phyloP scores from a whole-genome alignment of 192 early-diverging fungal species.

The Coemansia sp. region DNA sequence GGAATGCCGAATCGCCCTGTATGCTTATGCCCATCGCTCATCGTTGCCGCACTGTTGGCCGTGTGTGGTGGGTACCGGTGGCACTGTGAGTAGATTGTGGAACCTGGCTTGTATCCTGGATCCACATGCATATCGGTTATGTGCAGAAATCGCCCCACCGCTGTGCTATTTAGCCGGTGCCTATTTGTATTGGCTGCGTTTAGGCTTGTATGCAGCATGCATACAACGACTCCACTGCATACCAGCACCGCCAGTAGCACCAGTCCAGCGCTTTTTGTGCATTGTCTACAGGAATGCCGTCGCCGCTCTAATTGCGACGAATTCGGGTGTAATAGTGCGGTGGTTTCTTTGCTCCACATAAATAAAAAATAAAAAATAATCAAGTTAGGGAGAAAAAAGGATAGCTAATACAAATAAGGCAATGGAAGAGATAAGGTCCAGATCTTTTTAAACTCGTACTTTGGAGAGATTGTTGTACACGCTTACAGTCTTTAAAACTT shows the following conservation, averaged over 20 bases:
- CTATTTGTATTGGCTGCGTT: not conserved
- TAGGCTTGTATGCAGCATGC: not conserved
- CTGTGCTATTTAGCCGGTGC: constrained; percentile 14
- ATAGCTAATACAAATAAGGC: no score
- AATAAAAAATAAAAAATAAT: no score
- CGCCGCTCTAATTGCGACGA: no score
- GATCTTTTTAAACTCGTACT: no score
- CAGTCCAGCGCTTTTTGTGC: no score
- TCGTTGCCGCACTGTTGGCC: constrained; percentile 4
- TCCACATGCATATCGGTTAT: constrained; percentile 75
- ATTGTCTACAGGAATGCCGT: no score
- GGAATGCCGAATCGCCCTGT: constrained; percentile 59
- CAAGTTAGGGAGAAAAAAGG: no score
- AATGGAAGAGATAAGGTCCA: no score
- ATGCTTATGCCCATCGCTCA: constrained; percentile 19
- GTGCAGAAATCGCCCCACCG: constrained; percentile 63
- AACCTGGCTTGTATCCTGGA: constrained; percentile 54
- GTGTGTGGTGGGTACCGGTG: constrained; percentile 30
- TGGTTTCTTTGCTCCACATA: no score
- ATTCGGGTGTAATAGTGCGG: no score
- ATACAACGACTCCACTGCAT: not conserved
- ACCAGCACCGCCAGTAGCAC: not conserved
- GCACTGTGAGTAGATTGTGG: constrained; percentile 59
- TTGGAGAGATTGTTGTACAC: no score
- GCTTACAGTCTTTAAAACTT: no score